Percentiles rank a stretch among this genome's conserved stretches.
phyloP scores from a whole-genome alignment of 78 protist species.

The Speleostelium caveatum region DNA sequence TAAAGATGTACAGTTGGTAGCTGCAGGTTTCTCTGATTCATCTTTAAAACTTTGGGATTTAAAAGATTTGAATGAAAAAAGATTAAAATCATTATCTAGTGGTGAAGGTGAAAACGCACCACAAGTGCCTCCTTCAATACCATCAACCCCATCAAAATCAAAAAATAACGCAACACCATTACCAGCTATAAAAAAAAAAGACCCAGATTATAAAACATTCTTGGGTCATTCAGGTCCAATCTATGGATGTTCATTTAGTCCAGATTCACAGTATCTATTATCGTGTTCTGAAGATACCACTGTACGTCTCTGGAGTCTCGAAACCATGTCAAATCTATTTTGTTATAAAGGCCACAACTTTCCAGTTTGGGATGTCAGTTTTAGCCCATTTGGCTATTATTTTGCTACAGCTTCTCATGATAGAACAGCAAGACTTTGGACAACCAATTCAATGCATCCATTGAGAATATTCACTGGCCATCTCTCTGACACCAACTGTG shows the following conservation, averaged over 20 bases:
- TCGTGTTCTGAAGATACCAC: conserved; percentile 86
- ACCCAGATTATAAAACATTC: conserved; percentile 42
- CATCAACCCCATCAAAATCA: neutral
- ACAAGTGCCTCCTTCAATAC: neutral
- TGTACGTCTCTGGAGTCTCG: conserved; percentile 91
- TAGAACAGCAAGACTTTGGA: conserved; percentile 96
- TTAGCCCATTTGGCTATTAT: conserved; percentile 89
- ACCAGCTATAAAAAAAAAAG: neutral
- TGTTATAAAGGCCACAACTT: conserved; percentile 91
- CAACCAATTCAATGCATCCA: conserved; percentile 84
- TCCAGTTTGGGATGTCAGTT: conserved; percentile 95
- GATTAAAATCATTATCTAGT: neutral
- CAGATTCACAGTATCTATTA: conserved; percentile 82
- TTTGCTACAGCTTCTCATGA: conserved; percentile 94
- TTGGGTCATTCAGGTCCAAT: conserved; percentile 92
- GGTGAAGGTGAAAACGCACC: neutral
- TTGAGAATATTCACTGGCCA: conserved; percentile 93
- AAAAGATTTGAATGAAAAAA: conserved; percentile 41
- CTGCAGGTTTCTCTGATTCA: conserved; percentile 84
- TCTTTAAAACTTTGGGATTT: conserved; percentile 85
- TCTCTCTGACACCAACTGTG: conserved; percentile 90
- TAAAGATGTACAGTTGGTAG: conserved; percentile 53
- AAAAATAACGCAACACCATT: neutral
- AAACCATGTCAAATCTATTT: conserved; percentile 86
- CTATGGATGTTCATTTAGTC: conserved; percentile 71